Evolutionary conservation across 2,329 filamentous ascomycete genomes (phyloP).

Genomic region (Aureobasidium sp.): DNA sequence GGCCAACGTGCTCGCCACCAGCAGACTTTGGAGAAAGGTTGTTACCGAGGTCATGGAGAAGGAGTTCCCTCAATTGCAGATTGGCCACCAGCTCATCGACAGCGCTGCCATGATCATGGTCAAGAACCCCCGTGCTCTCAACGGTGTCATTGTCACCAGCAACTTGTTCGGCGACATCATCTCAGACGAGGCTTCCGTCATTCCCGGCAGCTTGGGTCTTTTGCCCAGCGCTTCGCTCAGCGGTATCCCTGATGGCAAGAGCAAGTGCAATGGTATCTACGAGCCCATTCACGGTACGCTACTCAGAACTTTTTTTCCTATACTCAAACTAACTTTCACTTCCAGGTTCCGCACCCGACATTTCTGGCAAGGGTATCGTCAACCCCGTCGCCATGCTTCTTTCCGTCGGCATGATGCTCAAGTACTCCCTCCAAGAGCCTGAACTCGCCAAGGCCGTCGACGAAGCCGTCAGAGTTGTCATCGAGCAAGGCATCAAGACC

Average conservation of each 20-base stretch:
- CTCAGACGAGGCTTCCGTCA: constrained; percentile 88
- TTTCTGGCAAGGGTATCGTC: constrained; percentile 82
- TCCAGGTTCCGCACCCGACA: constrained; percentile 79
- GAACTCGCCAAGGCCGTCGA: constrained; percentile 72
- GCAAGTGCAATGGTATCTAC: constrained; percentile 85
- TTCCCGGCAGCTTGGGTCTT: constrained; percentile 81
- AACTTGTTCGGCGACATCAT: constrained; percentile 97
- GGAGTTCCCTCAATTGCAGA: constrained; percentile 79
- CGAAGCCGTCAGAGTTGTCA: constrained; percentile 66
- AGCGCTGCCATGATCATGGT: constrained; percentile 97
- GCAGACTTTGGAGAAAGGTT: constrained; percentile 79
- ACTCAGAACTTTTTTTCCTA: neutral
- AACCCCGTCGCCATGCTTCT: constrained; percentile 89
- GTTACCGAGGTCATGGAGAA: constrained; percentile 75
- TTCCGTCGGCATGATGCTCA: constrained; percentile 90
- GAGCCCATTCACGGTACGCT: constrained; percentile 86
- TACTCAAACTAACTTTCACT: neutral
- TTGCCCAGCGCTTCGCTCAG: constrained; percentile 81
- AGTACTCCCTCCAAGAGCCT: constrained; percentile 78
- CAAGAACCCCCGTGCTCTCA: constrained; percentile 80
- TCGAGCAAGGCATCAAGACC: constrained; percentile 71
- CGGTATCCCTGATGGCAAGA: constrained; percentile 77
- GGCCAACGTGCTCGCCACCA: constrained; percentile 91
- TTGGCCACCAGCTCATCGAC: constrained; percentile 88
- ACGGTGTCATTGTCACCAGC: constrained; percentile 85